Base-by-base conservation (phyloP, 2,329 filamentous ascomycete species). In the Fusarium liriodendri region DNA sequence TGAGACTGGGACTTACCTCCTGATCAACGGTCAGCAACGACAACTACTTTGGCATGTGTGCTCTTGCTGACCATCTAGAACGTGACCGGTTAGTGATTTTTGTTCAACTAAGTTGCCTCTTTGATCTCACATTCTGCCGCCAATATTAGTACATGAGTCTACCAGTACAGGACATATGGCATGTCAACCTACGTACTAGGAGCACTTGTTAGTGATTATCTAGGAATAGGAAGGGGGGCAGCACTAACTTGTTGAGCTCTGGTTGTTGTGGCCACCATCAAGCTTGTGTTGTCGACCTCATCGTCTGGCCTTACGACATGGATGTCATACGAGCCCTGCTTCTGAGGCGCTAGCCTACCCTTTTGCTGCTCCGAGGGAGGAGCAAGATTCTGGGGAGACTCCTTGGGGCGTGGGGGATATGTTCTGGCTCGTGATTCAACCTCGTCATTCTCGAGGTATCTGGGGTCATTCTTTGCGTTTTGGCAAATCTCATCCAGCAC, bases 51-150 rank as follows among this genome's bases (percentile, higher is more conserved):
- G 22, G 38, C 9, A 13, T 13, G 18, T 18, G 5, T 11, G 5
- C 5, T 40, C 32, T 52, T 62, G n/a, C 58, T 62, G 59, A 62
- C 60, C 60, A 62, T 32, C 60, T 62, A 2, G 3, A 25, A 35
- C 4, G n/a, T n/a, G 13, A 35, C 9, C 2, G 10, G 40, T 61
- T 33, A 61, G 58, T 7, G 14, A 6, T 35, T 27, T n/a, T 5
- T 32, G 27, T 54, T 29, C 2, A 11, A 14, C 2, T 4, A 13
- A n/a, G 8, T n/a, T n/a, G 6, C 9, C 42, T 14, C 3, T 2
- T 22, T 5, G 25, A 18, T 37, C 42, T 62, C 42, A 62, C 59
- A 22, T 62, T 62, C 59, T 62, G 10, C 7, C 22, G 6, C 6
- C 4, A 14, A 59, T n/a, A 37, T 59, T n/a, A 59, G 55, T 32